Conservation (phyloP, 306 rosid species). For the Sophora flavescens region DNA sequence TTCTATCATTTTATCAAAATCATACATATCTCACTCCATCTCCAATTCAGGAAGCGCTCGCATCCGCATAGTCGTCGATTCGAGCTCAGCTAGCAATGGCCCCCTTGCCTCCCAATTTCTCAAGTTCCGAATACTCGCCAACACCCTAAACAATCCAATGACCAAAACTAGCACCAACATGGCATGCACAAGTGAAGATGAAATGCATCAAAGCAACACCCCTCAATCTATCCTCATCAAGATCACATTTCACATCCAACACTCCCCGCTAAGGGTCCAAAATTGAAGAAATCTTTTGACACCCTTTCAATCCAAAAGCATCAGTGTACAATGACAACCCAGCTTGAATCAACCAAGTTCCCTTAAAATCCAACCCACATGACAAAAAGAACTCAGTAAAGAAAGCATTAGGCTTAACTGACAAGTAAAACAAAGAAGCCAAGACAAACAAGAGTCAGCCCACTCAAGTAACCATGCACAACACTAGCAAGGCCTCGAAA, state of each 20-base stretch:
- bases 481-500: slow-evolving; percentile 64
- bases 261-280: slow-evolving; percentile 43
- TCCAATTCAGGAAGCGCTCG: slow-evolving; percentile 58
- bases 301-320: slow-evolving; percentile 75
- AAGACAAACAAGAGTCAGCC: slow-evolving; percentile 70
- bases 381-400: slow-evolving; percentile 80
- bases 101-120: slow-evolving; percentile 63
- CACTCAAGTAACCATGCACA: slow-evolving; percentile 64
- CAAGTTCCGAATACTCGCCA: slow-evolving; percentile 55
- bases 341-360: slow-evolving; percentile 86
- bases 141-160: slow-evolving; percentile 61
- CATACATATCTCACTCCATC: slow-evolving; percentile 61
- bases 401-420: slow-evolving; percentile 69
- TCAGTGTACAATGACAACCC: slow-evolving; percentile 80
- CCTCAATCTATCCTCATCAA: slow-evolving; percentile 76
- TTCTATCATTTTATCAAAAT: slow-evolving; percentile 12
- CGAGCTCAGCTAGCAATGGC: slow-evolving; percentile 62
- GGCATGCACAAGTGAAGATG: slow-evolving; percentile 73
- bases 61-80: slow-evolving; percentile 46
- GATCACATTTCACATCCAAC: slow-evolving; percentile 75
- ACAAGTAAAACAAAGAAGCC: slow-evolving; percentile 65
- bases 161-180: slow-evolving; percentile 59
- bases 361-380: slow-evolving; percentile 73
- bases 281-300: slow-evolving; percentile 58
- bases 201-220: slow-evolving; percentile 76